phyloP scores from a whole-genome alignment of 2,329 filamentous ascomycete genomes.

The Thelonectria discophora region DNA sequence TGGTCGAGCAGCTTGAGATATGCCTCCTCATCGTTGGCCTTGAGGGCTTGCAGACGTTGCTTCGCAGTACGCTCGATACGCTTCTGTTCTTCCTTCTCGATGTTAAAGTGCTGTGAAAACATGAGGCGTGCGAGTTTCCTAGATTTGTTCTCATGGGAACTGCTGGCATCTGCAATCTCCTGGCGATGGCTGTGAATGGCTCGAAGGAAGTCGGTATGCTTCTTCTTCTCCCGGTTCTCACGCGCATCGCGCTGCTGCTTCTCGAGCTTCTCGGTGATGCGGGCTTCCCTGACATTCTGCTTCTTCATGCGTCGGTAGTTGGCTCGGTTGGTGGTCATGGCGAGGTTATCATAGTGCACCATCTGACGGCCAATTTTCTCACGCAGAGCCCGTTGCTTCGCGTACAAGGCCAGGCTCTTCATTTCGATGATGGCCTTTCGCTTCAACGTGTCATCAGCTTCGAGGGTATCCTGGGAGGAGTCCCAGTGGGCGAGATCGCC shows the following conservation, averaged over 20 bases:
- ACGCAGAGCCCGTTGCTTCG: constrained; percentile 86
- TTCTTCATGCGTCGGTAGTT: constrained; percentile 96
- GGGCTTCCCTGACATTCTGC: constrained; percentile 91
- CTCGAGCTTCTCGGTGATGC: constrained; percentile 98
- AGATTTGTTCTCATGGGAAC: constrained; percentile 75
- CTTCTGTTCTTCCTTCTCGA: constrained; percentile 99
- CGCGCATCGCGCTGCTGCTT: constrained; percentile 98
- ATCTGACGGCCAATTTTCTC: constrained; percentile 90
- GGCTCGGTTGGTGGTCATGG: constrained; percentile 94
- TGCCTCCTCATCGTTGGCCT: constrained; percentile 98
- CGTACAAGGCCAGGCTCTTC: constrained; percentile 87
- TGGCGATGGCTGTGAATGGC: constrained; percentile 84
- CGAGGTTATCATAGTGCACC: constrained; percentile 94
- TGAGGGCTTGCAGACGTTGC: constrained; percentile 98
- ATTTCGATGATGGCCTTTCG: constrained; percentile 93
- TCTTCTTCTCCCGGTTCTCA: constrained; percentile 97
- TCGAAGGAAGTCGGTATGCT: constrained; percentile 90
- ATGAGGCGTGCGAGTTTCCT: constrained; percentile 91
- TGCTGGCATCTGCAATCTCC: constrained; percentile 76
- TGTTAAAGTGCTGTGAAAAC: constrained; percentile 89
- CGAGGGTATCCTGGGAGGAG: constrained; percentile 70
- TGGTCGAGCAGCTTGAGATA: constrained; percentile 98
- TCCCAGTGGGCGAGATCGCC: constrained; percentile 92
- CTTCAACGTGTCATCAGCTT: constrained; percentile 84
- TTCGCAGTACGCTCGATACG: constrained; percentile 97